Percentiles rank a stretch among this genome's conserved stretches.
Evolutionary conservation across 192 early-diverging fungal species (phyloP).

Genomic region (Coemansia biformis): DNA sequence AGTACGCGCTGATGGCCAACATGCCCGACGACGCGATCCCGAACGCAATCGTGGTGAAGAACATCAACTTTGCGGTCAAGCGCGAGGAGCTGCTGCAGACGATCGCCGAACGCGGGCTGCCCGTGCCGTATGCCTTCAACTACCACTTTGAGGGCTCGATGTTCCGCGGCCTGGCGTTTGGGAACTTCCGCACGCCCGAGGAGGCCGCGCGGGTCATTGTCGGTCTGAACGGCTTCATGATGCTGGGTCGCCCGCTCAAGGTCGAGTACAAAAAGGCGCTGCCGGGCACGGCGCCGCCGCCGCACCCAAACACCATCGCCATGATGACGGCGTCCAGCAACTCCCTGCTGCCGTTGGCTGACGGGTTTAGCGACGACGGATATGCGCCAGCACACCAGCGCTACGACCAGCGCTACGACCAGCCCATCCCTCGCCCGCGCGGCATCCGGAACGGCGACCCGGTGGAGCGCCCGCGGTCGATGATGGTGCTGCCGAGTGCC

Average conservation of each 20-base stretch:
- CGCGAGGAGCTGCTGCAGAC: conserved; percentile 67
- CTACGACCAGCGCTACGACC: conserved; percentile 30
- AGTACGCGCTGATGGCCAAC: conserved; percentile 50
- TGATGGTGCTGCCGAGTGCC: conserved; percentile 45
- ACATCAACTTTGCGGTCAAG: conserved; percentile 76
- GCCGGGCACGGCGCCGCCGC: conserved; percentile 54
- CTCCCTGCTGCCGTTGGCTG: conserved; percentile 8
- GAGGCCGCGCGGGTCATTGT: conserved; percentile 66
- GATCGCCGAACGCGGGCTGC: conserved; percentile 63
- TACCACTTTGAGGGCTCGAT: conserved; percentile 77
- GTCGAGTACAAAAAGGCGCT: conserved; percentile 78
- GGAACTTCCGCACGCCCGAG: conserved; percentile 71
- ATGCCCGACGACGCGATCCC: conserved; percentile 59
- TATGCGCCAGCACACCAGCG: conserved; percentile 12
- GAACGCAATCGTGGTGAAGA: conserved; percentile 77
- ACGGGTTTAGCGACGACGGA: conserved; percentile 15
- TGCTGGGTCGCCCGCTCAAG: conserved; percentile 67
- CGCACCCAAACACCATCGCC: conserved; percentile 53
- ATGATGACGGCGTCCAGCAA: conserved; percentile 40
- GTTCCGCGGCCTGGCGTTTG: conserved; percentile 77
- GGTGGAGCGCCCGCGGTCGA: conserved; percentile 33
- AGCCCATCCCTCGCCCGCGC: conserved; percentile 39
- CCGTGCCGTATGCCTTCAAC: conserved; percentile 74
- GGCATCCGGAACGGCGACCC: conserved; percentile 27
- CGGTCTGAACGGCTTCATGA: conserved; percentile 64